phyloP scores from a whole-genome alignment of 2,329 filamentous ascomycete genomes.

The Cercospora sp. region DNA sequence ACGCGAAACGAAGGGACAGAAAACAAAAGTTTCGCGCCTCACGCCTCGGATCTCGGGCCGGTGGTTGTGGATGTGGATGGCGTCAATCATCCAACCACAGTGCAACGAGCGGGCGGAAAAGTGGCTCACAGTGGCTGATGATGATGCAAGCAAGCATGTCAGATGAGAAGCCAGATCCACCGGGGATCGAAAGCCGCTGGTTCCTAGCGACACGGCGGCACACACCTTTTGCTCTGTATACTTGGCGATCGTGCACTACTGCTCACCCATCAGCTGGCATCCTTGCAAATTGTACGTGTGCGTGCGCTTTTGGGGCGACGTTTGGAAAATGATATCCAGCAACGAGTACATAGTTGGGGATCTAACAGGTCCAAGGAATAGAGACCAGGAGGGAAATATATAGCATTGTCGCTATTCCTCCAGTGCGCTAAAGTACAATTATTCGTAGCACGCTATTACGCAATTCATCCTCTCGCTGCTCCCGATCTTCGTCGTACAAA shows the following conservation, averaged over 20 bases:
- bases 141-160: background rate
- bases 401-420: background rate
- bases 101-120: background rate
- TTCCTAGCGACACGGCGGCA: background rate
- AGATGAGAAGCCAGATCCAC: background rate
- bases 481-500: background rate
- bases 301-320: background rate
- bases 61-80: background rate
- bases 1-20: background rate
- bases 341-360: background rate
- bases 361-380: background rate
- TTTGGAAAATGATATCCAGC: background rate
- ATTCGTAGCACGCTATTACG: background rate
- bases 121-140: background rate
- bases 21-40: background rate
- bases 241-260: background rate
- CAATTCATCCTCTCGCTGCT: background rate
- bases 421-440: background rate
- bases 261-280: background rate
- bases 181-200: background rate
- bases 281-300: background rate
- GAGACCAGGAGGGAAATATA: background rate
- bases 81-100: background rate
- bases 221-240: background rate
- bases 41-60: background rate